phyloP scores from a whole-genome alignment of 441 rosid species.

The Omphalea diandra region DNA sequence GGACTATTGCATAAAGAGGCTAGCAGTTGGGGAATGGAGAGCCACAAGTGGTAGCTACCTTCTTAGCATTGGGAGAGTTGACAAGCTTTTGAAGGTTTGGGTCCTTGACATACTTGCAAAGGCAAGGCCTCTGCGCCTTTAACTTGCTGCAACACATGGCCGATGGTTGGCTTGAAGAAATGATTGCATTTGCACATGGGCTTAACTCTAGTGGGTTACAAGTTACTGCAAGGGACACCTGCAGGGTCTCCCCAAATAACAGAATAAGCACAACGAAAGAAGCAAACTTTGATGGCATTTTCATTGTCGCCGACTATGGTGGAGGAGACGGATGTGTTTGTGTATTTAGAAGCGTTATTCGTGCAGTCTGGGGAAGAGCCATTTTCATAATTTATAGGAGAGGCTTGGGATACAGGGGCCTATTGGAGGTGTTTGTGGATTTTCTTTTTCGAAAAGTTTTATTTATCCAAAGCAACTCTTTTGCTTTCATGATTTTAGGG shows the following conservation, averaged over 20 bases:
- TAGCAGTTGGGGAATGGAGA: slow-evolving; percentile 40
- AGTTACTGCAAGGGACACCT: not conserved
- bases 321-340: no score
- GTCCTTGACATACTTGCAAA: slow-evolving; percentile 38
- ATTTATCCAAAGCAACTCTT: no score
- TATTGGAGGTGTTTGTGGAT: not conserved
- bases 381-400: not conserved
- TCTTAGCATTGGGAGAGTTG: slow-evolving; percentile 40
- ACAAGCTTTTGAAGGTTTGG: slow-evolving; percentile 31
- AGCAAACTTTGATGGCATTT: not conserved
- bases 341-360: no score
- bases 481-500: no score
- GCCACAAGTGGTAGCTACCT: slow-evolving; percentile 35
- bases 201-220: slow-evolving; percentile 37
- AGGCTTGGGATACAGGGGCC: not conserved
- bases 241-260: not conserved
- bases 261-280: not conserved
- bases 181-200: slow-evolving; percentile 34
- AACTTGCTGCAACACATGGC: slow-evolving; percentile 38
- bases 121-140: slow-evolving; percentile 43
- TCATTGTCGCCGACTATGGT: not conserved
- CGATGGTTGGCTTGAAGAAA: slow-evolving; percentile 25
- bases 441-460: no score
- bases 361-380: not conserved
- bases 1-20: no score